Evolutionary conservation across 768 basidiomycete genomes (phyloP).

Genomic region (Podaxis carcinomalis): DNA sequence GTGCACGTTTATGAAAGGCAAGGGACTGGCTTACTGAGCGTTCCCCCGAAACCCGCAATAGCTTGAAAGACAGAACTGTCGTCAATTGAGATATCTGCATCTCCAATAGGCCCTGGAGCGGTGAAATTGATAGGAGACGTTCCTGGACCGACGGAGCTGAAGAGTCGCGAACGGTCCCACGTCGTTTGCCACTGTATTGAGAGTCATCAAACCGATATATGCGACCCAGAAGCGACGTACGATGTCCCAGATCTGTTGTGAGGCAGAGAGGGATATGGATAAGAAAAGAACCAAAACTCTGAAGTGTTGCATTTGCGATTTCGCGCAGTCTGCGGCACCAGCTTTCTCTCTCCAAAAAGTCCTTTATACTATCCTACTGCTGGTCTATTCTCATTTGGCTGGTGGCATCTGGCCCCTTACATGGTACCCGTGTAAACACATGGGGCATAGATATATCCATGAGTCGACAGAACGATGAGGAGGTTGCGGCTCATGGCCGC

Average conservation of each 20-base stretch:
- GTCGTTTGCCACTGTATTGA: constrained; percentile 54
- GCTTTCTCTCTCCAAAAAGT: not conserved
- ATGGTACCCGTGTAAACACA: not conserved
- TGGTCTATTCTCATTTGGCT: not conserved
- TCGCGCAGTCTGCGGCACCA: not conserved
- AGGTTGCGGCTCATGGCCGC: not conserved
- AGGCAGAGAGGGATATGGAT: constrained; percentile 19
- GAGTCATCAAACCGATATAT: not conserved
- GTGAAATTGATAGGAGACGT: constrained; percentile 48
- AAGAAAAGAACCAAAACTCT: not conserved
- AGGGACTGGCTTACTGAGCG: constrained; percentile 45
- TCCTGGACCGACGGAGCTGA: constrained; percentile 39
- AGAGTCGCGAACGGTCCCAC: constrained; percentile 46
- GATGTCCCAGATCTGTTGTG: constrained; percentile 54
- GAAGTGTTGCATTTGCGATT: not conserved
- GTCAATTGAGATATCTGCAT: constrained; percentile 59
- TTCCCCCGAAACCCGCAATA: constrained; percentile 63
- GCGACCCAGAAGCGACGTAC: constrained; percentile 25
- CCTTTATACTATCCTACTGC: not conserved
- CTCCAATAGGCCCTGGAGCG: constrained; percentile 50
- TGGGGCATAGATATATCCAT: not conserved
- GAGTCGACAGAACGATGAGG: not conserved
- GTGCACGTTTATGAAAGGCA: not conserved
- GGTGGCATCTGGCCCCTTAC: not conserved
- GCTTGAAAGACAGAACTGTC: constrained; percentile 54